Evolutionary conservation across 2,329 filamentous ascomycete genomes (phyloP).

Genomic region (Claviceps sp.): DNA sequence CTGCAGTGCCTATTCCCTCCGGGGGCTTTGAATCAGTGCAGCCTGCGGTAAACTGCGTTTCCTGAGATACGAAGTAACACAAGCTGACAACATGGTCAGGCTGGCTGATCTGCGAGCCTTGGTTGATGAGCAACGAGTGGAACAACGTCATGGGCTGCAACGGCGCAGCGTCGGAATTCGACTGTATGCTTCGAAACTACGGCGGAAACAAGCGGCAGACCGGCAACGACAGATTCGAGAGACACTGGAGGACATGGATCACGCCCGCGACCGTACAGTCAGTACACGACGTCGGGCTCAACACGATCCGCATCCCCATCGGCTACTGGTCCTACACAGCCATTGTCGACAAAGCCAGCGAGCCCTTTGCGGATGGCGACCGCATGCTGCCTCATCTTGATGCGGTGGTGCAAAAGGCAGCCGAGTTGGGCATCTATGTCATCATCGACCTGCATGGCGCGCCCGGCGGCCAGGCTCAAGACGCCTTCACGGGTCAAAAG

Average conservation of each 20-base stretch:
- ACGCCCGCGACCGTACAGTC: slow-evolving; percentile 28
- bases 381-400: slow-evolving; percentile 19
- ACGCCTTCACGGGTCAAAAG: slow-evolving; percentile 30
- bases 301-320: slow-evolving; percentile 38
- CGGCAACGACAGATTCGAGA: slow-evolving; percentile 31
- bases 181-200: slow-evolving; percentile 29
- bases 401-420: slow-evolving; percentile 17
- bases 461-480: slow-evolving; percentile 29
- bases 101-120: slow-evolving; percentile 34
- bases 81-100: slow-evolving; percentile 3
- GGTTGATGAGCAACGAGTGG: slow-evolving; percentile 35
- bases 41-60: too few species aligned
- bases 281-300: slow-evolving; percentile 36
- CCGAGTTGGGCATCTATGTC: slow-evolving; percentile 19
- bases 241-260: slow-evolving; percentile 28
- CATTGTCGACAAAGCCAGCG: slow-evolving; percentile 29
- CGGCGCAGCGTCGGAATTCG: slow-evolving; percentile 31
- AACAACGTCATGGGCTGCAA: slow-evolving; percentile 30
- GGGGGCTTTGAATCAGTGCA: too few species aligned
- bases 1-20: neutral
- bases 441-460: slow-evolving; percentile 27
- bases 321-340: slow-evolving; percentile 40
- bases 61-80: neutral
- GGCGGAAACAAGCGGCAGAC: slow-evolving; percentile 15
- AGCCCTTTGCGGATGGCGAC: slow-evolving; percentile 30